Evolutionary conservation across 352 stramenopile species (phyloP), one percentile per base, ranked within the genome.

Genomic region (Pythium dissimile): DNA sequence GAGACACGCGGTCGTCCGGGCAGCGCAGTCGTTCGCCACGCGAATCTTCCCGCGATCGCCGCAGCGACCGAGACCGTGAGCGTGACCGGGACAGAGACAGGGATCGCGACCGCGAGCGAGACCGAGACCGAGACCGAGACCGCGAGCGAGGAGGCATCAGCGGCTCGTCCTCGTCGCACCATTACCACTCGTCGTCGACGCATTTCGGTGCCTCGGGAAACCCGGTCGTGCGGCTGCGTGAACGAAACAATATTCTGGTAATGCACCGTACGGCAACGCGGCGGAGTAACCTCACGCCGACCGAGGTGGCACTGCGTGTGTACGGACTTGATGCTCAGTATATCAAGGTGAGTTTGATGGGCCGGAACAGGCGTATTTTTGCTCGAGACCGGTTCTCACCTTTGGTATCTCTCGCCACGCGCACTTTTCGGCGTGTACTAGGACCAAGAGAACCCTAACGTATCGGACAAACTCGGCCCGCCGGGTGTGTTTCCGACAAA

Each of bases 401-500:
- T 18, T 20, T 54, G 5, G 47, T 38, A 8, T 37, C n/a, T 3
- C 41, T 49, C 12, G 11, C 4, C 15, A 43, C 28, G 45, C 34
- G 28, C 35, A 37, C 16, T 44, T 18, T 21, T 55, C 37, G 38
- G 4, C 8, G 46, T 15, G 18, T 46, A 24, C 23, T 21, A 94
- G 82, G 77, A 92, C 50, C 42, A 78, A 4, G 71, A 80, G 28
- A 84, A 75, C 42, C 79, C 82, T 27, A 80, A 86, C 27, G 34
- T 91, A 6, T 86, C 78, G 1, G 79, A 89, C n/a, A 89, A 89
- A 51, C 30, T 87, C 26, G 82, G 76, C 9, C 72, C 72, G 18
- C 85, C 85, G 1, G 85, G 81, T 16, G 71, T 92, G 10, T 93
- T 88, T 55, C 79, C 77, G 23, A 95, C 85, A 4, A 83, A 87